A percentile compares a stretch with the other conserved stretches of the same genome.
These are phyloP conservation scores for Calonectria fujianensis DNA, from an alignment of 2,329 filamentous ascomycete species.

Conservation along the genomic window DNA sequence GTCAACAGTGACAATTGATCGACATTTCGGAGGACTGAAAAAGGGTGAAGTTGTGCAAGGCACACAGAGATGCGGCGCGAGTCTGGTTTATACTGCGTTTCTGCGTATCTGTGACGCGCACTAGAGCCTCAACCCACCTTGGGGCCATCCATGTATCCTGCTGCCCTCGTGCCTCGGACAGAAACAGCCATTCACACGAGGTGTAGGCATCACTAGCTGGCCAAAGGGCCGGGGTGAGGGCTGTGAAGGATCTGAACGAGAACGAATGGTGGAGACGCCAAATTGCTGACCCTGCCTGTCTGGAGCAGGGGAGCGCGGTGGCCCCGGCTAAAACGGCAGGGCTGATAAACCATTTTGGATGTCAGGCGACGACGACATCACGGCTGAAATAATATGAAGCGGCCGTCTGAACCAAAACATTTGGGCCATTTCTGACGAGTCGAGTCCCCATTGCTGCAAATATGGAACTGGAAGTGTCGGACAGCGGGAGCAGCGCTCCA, in stretches of 20 bases:
- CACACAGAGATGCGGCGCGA: background rate
- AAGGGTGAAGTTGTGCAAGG: background rate
- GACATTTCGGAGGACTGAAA: background rate
- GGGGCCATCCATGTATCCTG: background rate
- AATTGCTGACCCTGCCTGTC: constrained; percentile 11
- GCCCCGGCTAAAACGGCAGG: background rate
- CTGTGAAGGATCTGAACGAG: constrained; percentile 29
- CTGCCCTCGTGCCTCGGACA: constrained; percentile 11
- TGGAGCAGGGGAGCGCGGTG: background rate
- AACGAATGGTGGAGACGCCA: constrained; percentile 38
- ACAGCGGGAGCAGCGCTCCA: constrained; percentile 1
- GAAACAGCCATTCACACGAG: constrained; percentile 1
- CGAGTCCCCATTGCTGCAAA: background rate
- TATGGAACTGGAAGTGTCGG: constrained; percentile 7
- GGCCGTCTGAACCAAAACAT: background rate
- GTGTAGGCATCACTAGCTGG: background rate
- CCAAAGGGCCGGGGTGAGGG: background rate
- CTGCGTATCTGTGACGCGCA: background rate
- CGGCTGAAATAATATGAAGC: constrained; percentile 5
- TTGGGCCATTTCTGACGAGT: background rate
- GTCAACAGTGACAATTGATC: no score
- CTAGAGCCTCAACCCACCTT: background rate
- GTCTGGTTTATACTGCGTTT: constrained; percentile 14
- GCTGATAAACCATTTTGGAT: background rate
- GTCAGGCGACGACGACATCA: constrained; percentile 5